A percentile compares a stretch with the other conserved stretches of the same genome.
phyloP scores from a whole-genome alignment of 305 asterid genomes.

The Caryopteris hybrid region DNA sequence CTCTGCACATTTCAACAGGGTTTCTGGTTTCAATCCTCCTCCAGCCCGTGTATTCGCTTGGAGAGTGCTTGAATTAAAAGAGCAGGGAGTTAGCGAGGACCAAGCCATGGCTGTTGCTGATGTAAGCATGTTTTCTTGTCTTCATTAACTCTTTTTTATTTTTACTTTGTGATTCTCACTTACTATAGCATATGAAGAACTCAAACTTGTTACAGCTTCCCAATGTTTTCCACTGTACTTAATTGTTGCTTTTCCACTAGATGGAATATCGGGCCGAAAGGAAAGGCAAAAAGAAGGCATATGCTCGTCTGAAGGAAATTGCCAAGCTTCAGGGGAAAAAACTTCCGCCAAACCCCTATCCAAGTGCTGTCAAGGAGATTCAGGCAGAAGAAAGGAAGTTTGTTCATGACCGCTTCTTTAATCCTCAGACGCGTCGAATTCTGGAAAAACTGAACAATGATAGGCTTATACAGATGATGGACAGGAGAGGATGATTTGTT shows the following conservation, averaged over 20 bases:
- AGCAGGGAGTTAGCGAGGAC: slow-evolving; percentile 61
- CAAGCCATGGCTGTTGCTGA: slow-evolving; percentile 75
- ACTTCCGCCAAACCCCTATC: slow-evolving; percentile 76
- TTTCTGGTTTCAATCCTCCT: slow-evolving; percentile 69
- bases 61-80: slow-evolving; percentile 86
- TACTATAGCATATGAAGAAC: slow-evolving; percentile 7
- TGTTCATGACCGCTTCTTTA: slow-evolving; percentile 57
- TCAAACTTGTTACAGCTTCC: background rate
- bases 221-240: background rate
- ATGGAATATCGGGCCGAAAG: slow-evolving; percentile 71
- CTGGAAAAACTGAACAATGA: slow-evolving; percentile 48
- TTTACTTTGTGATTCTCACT: background rate
- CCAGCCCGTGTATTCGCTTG: slow-evolving; percentile 73
- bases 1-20: slow-evolving; percentile 33
- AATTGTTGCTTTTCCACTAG: slow-evolving; percentile 31
- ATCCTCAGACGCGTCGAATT: slow-evolving; percentile 33
- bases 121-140: slow-evolving; percentile 36
- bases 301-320: slow-evolving; percentile 62
- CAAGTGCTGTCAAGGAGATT: slow-evolving; percentile 73
- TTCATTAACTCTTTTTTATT: background rate
- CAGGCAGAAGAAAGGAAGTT: slow-evolving; percentile 77
- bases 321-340: slow-evolving; percentile 61
- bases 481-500: slow-evolving; percentile 33
- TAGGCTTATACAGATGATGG: slow-evolving; percentile 38
- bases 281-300: slow-evolving; percentile 58